Evolutionary conservation across 306 rosid genomes (phyloP).

Genomic region (Vigna unguiculata): DNA sequence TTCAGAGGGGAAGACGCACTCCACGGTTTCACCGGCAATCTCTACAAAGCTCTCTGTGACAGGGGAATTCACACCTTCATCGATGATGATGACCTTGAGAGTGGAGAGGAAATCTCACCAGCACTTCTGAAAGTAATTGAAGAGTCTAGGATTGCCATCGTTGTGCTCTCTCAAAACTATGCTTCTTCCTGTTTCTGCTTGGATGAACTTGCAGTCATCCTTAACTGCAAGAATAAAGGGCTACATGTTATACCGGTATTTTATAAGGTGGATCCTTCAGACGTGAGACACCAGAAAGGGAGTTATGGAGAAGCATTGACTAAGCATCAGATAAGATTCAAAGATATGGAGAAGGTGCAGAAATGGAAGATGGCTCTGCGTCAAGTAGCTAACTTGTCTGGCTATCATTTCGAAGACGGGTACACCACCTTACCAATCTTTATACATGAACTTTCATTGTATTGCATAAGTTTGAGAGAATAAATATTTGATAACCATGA

Average conservation of each 20-base stretch:
- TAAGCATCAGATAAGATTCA: neutral
- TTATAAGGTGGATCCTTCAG: neutral
- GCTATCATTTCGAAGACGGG: neutral
- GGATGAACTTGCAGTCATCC: neutral
- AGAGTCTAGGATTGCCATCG: neutral
- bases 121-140: neutral
- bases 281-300: neutral
- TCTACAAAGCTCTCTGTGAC: neutral
- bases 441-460: neutral
- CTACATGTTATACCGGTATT: neutral
- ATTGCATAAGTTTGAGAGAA: neutral
- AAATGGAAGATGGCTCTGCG: neutral
- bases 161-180: neutral
- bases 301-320: neutral
- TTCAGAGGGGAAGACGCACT: neutral
- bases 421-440: neutral
- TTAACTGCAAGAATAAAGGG: neutral
- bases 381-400: slow-evolving; percentile 1
- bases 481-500: too few relatives aligned
- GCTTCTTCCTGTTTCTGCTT: neutral
- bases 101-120: neutral
- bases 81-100: neutral
- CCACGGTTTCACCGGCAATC: neutral
- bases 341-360: neutral
- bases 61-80: neutral